Conservation (phyloP, 2,329 filamentous ascomycete species). For the Fusarium sp. region DNA sequence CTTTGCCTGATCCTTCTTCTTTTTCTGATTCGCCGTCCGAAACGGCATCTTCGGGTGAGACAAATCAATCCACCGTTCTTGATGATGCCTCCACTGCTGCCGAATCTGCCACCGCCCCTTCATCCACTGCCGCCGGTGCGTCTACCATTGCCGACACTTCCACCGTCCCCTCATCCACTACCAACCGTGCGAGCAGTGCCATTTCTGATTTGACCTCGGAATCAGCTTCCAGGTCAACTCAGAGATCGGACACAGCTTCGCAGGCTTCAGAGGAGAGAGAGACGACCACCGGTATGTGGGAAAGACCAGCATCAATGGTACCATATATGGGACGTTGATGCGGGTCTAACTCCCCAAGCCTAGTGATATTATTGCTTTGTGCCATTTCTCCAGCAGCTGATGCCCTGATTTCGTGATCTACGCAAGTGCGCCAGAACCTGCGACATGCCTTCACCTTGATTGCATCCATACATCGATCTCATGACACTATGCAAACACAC, state of each 20-base stretch:
- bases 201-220: constrained; percentile 18
- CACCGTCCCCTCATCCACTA: constrained; percentile 21
- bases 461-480: constrained; percentile 21
- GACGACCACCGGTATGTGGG: constrained; percentile 49
- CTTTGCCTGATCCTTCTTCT: constrained; percentile 45
- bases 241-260: constrained; percentile 28
- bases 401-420: constrained; percentile 4
- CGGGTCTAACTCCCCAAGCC: constrained; percentile 31
- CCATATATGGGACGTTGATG: constrained; percentile 22
- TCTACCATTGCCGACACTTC: constrained; percentile 30
- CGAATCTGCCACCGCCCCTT: constrained; percentile 18
- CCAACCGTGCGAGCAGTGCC: constrained; percentile 9
- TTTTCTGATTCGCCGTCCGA: constrained; percentile 45
- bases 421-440: constrained; percentile 41
- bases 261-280: constrained; percentile 28
- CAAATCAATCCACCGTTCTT: constrained; percentile 32
- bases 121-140: constrained; percentile 15
- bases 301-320: constrained; percentile 25
- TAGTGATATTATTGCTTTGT: constrained; percentile 30
- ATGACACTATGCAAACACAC: neutral
- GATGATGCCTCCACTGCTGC: constrained; percentile 27
- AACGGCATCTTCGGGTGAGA: constrained; percentile 44
- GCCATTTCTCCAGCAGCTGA: constrained; percentile 12
- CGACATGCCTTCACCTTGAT: neutral
- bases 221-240: constrained; percentile 15